Evolutionary conservation across 2,329 filamentous ascomycete genomes (phyloP), one percentile per base, ranked within the genome.

Genomic region (Sporothrix protearum): DNA sequence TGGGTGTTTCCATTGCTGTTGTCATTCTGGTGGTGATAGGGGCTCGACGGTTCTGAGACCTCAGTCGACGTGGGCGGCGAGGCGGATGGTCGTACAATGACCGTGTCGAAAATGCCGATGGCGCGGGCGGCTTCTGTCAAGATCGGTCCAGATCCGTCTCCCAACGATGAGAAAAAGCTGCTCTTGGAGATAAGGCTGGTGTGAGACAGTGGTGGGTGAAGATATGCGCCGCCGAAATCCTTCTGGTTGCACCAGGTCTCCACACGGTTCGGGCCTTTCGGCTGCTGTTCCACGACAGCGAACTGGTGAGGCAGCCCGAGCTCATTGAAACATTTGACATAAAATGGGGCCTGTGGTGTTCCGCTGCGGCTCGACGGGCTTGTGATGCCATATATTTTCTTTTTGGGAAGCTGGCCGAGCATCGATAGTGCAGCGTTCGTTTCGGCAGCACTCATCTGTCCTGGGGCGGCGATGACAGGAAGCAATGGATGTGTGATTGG

Each of bases 241-340:
- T 87, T 87, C 77, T 93, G 90, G 71, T 89, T 87, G 76, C 93
- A 88, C 80, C 92, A 90, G 0, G 88, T 83, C 78, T 94, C 91
- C 73, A 96, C 86, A 19, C 88, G 89, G 2, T 85, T 85, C 68
- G 88, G 86, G 1, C 87, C 88, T 74, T 86, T 89, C 4, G 88
- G 84, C 3, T 89, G 88, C 70, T 91, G 85, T 78, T 95, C 92
- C 9, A 95, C 88, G 49, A 91, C 89, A 16, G 88, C 86, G 75
- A 96, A 92, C 64, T 91, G 89, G 77, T 96, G 92, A 12, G 93
- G 93, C n/a, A 96, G 82, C n/a, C 93, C 92, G 10, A 96, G 86
- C 77, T 92, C 90, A 76, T 92, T 92, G 80, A 92, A 91, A 76
- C 91, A 92, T 77, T 92, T 96, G 77, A 94, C 92, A 78, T 94